phyloP scores from a whole-genome alignment of 2,329 filamentous ascomycete genomes.

The Ustilaginoidea virens region DNA sequence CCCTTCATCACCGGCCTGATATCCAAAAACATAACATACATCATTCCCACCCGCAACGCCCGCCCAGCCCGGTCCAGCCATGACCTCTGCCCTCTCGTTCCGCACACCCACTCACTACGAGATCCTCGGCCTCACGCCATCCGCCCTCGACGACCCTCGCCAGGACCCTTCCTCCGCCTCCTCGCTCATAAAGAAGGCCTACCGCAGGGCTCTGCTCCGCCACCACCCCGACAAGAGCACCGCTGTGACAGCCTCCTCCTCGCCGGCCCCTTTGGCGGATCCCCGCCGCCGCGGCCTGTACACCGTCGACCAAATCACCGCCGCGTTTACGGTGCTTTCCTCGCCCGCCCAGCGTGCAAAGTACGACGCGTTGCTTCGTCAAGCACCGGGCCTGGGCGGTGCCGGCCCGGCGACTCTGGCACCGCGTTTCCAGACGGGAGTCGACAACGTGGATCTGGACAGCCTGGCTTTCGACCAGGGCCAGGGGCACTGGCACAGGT shows the following conservation, averaged over 20 bases:
- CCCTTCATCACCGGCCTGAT: too few relatives aligned
- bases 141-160: constrained; percentile 26
- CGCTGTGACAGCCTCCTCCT: constrained; percentile 5
- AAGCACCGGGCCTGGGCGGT: constrained; percentile 8
- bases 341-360: constrained; percentile 29
- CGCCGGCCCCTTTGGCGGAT: neutral
- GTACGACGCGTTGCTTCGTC: constrained; percentile 37
- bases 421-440: constrained; percentile 35
- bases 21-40: too few relatives aligned
- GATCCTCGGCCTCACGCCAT: constrained; percentile 38
- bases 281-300: constrained; percentile 14
- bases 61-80: neutral
- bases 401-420: too few relatives aligned
- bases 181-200: constrained; percentile 43
- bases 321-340: constrained; percentile 42
- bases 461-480: constrained; percentile 40
- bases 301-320: constrained; percentile 48
- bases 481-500: constrained; percentile 34
- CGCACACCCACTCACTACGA: constrained; percentile 38
- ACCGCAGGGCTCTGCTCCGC: constrained; percentile 46
- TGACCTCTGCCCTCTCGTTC: neutral
- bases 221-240: constrained; percentile 48
- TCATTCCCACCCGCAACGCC: too few relatives aligned
- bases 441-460: constrained; percentile 50
- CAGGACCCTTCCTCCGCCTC: constrained; percentile 22